Evolutionary conservation across 352 stramenopile genomes (phyloP), one percentile per base, ranked within the genome.

Genomic region (Pilasporangium apinafurcum): DNA sequence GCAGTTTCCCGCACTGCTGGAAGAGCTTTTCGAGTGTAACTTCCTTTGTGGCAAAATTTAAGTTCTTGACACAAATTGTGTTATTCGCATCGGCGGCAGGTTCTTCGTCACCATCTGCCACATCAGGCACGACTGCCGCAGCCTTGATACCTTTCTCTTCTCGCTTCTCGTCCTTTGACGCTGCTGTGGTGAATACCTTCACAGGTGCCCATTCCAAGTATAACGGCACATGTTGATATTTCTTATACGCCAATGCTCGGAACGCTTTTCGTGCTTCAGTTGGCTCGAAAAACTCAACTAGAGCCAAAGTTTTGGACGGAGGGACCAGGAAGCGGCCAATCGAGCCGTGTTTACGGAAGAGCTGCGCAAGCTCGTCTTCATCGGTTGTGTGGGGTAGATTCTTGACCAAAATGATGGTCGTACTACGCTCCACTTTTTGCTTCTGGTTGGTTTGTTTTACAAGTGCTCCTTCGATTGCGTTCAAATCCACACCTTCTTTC

Each of bases 141-240:
- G 62, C 59, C 53, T 85, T 86, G 44, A 86, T 76, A 16, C 73
- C 75, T 25, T 78, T 79, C 21, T 62, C 53, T 34, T 71, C 53
- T 14, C 20, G 37, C 14, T 44, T 45, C 18, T 40, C 25, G 5
- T 33, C 27, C 27, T 33, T 37, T 22, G 25, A 44, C 13, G 48
- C 48, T 8, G 28, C 40, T 10, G 31, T 43, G 27, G 31, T 84
- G 40, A 95, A 86, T 35, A 95, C 76, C 41, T 90, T 90, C 6
- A 88, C 61, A 3, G 96, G 95, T 22, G 96, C 96, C 95, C 96
- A 99, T 64, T 99, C 97, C 10, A 99, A 64, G 58, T 99, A 99
- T 1, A 99, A 66, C 36, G 96, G 97, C 27, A 98, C 93, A 51
- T 98, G 83, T 63, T 99, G 94, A 62, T 98, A 99, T 52, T 97